Evolutionary conservation across 805 yeast species (phyloP), one percentile per base, ranked within the genome.

Genomic region (Candida vaughaniae): DNA sequence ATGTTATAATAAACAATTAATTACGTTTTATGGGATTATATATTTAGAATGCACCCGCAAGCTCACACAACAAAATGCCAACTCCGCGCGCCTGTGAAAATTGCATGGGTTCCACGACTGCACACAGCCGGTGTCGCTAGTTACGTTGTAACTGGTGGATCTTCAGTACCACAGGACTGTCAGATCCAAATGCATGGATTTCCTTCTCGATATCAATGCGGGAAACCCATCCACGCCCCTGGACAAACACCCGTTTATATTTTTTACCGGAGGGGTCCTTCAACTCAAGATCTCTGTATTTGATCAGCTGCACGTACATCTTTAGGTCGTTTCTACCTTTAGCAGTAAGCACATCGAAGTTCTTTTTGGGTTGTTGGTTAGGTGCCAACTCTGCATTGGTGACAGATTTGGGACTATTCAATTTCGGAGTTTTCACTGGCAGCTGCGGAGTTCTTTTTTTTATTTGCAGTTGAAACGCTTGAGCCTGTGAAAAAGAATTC

Each of bases 151-250:
- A n/a, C n/a, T n/a, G n/a, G 12, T n/a, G 28, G n/a, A 8, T 25
- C 6, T 8, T n/a, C 7, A 7, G 6, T 20, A 20, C 6, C 10
- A 20, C 23, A 20, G 23, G 27, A 25, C 31, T 19, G 18, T 39
- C 33, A 4, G 31, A 16, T 1, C 60, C 60, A 28, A 40, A 48
- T 32, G 18, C 16, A 3, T 15, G 11, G 28, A 42, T 51, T 36
- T 55, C 61, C 6, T 33, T 25, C 18, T 42, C 49, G 3, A 56
- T 31, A 20, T 33, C 42, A 33, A 47, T 57, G n/a, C 56, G 45
- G 6, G 73, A 52, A 1, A 70, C 56, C 82, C 82, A 76, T 0
- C 82, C 80, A 28, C 68, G 51, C 8, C 69, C 69, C 1, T 77
- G 78, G 22, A 75, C 59, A 41, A 66, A 72, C 2, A 73, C 49